These are phyloP conservation scores for Xylariales sp. DNA, from an alignment of 2,329 filamentous ascomycete genomes.

Conservation along the genomic window DNA sequence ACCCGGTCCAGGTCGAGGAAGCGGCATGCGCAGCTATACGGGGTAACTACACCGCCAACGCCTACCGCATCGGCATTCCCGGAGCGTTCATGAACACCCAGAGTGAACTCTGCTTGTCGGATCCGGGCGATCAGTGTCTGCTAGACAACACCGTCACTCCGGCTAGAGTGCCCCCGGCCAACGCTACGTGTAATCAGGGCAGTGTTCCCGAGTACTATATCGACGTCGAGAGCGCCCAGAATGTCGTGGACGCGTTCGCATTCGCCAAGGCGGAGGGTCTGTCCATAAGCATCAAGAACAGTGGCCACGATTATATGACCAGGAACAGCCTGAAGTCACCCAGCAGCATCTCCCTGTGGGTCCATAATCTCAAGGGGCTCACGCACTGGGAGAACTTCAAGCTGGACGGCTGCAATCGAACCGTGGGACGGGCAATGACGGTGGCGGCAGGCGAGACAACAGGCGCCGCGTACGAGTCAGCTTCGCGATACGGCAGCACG, in stretches of 20 bases:
- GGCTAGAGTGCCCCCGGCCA: slow-evolving; percentile 14
- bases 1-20: slow-evolving; percentile 12
- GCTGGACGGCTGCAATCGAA: slow-evolving; percentile 16
- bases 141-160: slow-evolving; percentile 19
- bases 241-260: slow-evolving; percentile 15
- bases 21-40: slow-evolving; percentile 19
- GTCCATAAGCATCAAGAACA: slow-evolving; percentile 27
- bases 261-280: slow-evolving; percentile 19
- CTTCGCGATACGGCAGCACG: slow-evolving; percentile 19
- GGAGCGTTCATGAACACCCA: slow-evolving; percentile 24
- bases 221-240: slow-evolving; percentile 14
- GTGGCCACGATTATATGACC: slow-evolving; percentile 29
- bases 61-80: slow-evolving; percentile 16
- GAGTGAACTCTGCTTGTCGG: slow-evolving; percentile 21
- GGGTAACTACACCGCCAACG: slow-evolving; percentile 21
- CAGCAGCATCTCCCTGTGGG: slow-evolving; percentile 25
- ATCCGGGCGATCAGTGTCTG: slow-evolving; percentile 23
- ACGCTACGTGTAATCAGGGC: slow-evolving; percentile 21
- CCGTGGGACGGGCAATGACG: slow-evolving; percentile 18
- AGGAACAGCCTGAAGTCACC: slow-evolving; percentile 25
- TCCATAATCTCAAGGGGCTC: slow-evolving; percentile 21
- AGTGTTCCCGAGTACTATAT: slow-evolving; percentile 21
- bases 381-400: slow-evolving; percentile 17
- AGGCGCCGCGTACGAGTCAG: slow-evolving; percentile 22
- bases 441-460: slow-evolving; percentile 25